Base-by-base conservation (phyloP, 192 early-diverging fungal genomes). In the Gamsiella multidivaricata region DNA sequence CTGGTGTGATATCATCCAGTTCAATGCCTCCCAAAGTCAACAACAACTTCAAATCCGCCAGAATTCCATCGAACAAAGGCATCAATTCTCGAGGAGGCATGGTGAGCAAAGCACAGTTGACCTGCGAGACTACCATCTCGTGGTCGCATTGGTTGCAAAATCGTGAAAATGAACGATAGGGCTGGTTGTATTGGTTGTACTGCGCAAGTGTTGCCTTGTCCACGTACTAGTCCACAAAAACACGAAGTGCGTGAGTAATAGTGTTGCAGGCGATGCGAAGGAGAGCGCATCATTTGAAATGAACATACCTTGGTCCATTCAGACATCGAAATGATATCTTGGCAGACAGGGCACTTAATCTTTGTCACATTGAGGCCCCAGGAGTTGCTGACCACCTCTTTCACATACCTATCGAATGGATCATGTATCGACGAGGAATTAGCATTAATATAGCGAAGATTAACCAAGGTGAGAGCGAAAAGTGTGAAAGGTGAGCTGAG, bases 281-380 rank as follows among this genome's bases (percentile, higher is more conserved):
- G 37, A 15, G 17, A 12, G 23, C 8, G n/a, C 14, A 36, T 26
- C 28, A 25, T n/a, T n/a, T n/a, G n/a, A n/a, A n/a, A 1, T 54
- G 5, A 11, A 3, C 26, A 42, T 69, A 82, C 81, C 63, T 72
- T 79, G 64, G 79, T 80, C 87, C 87, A 88, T 78, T 88, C 87
- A 22, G 71, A 49, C 25, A 83, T 78, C 39, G 84, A 66, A 31
- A 88, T 79, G n/a, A 42, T 29, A 11, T 80, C 82, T 50, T 82
- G 83, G 56, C 87, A 88, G 14, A 88, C 87, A 43, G 87, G 87
- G 55, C 87, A 88, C 47, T 80, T 85, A 61, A 88, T 85, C 47
- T 81, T 81, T 14, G 85, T 88, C n/a, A 86, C 76, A 51, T 72
- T 70, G 14, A 88, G 76, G 20, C 87, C 87, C 87, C 87, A 88